Evolutionary conservation across 331 rosid genomes (phyloP).

Genomic region (Phaseolus coccineus): DNA sequence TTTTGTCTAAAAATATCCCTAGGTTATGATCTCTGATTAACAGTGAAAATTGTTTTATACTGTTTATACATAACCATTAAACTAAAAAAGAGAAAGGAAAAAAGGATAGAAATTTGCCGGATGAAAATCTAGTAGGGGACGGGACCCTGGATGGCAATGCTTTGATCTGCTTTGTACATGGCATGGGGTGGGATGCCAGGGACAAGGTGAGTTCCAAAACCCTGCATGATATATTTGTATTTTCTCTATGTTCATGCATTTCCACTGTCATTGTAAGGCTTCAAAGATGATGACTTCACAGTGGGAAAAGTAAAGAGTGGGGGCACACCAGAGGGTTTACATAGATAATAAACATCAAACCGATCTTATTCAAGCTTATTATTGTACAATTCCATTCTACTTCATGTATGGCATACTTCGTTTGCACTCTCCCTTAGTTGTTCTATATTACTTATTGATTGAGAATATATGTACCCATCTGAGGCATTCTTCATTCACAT

Average conservation of each 20-base stretch:
- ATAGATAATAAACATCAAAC: constrained; percentile 19
- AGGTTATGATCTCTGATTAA: too few relatives aligned
- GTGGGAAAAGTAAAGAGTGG: constrained; percentile 31
- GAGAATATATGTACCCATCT: background rate
- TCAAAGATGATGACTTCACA: constrained; percentile 39
- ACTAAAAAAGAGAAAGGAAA: background rate
- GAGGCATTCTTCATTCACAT: constrained; percentile 21
- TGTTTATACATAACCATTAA: too few relatives aligned
- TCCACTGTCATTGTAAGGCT: constrained; percentile 6
- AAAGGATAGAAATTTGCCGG: constrained; percentile 57
- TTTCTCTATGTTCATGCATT: constrained; percentile 33
- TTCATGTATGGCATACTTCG: background rate
- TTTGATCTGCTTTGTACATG: constrained; percentile 66
- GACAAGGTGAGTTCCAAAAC: constrained; percentile 58
- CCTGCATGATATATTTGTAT: constrained; percentile 50
- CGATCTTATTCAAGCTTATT: constrained; percentile 37
- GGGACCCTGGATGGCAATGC: constrained; percentile 42
- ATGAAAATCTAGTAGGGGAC: constrained; percentile 58
- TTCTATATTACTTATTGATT: background rate
- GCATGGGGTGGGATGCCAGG: constrained; percentile 68
- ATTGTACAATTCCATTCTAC: constrained; percentile 15
- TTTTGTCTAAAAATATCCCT: too few relatives aligned
- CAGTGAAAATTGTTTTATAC: too few relatives aligned
- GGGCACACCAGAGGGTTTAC: constrained; percentile 33
- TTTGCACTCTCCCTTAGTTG: background rate